Conservation (phyloP, 192 early-diverging fungal species). For the Gryganskiella cystojenkinii region DNA sequence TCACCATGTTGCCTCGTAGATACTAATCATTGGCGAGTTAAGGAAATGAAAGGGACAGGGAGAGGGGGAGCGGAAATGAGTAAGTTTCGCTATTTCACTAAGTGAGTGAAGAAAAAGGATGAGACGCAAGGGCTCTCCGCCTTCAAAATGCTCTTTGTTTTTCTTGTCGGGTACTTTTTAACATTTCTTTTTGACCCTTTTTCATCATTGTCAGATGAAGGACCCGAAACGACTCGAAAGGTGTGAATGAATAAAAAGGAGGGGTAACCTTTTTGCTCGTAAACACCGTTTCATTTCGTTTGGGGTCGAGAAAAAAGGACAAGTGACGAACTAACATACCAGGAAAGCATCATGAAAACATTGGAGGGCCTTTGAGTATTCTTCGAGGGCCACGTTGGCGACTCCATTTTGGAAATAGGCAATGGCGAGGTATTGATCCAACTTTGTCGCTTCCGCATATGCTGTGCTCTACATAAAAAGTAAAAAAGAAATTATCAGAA, state of each 20-base stretch:
- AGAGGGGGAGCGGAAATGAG: not conserved
- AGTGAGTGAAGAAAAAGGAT: constrained; percentile 10
- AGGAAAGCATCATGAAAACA: constrained; percentile 86
- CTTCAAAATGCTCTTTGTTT: no score
- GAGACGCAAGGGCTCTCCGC: not conserved
- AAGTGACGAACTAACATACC: constrained; percentile 56
- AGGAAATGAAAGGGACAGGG: not conserved
- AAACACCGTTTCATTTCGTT: not conserved
- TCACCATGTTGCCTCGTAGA: constrained; percentile 85
- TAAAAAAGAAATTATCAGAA: constrained; percentile 12
- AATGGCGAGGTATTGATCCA: constrained; percentile 91
- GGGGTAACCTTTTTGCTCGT: no score
- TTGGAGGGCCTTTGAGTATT: constrained; percentile 74
- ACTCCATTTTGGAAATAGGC: constrained; percentile 95
- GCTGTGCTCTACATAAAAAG: constrained; percentile 70
- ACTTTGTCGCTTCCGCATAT: constrained; percentile 76
- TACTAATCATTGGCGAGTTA: constrained; percentile 59
- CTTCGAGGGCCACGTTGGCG: constrained; percentile 76
- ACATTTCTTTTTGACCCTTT: no score
- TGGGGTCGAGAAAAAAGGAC: constrained; percentile 1
- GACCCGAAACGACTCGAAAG: no score
- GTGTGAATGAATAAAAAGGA: no score
- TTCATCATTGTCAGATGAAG: no score
- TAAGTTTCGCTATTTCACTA: no score
- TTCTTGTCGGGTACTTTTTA: no score